phyloP scores from a whole-genome alignment of 148 eudicot species.

The Simmondsia chinensis region DNA sequence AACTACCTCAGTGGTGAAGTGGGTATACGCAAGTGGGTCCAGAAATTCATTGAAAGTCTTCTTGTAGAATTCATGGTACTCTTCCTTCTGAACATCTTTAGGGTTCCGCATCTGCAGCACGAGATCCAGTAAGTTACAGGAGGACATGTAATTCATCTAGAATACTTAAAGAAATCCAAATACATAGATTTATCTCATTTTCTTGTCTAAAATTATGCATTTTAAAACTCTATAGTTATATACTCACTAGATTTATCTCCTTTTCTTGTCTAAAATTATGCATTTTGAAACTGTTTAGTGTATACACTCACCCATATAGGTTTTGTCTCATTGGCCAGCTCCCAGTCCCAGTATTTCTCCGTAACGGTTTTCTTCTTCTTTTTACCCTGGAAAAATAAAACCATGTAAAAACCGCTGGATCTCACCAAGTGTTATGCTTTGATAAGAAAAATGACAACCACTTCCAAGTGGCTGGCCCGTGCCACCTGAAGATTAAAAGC shows the following conservation, averaged over 20 bases:
- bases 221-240: no score
- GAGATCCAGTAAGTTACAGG: neutral
- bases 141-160: neutral
- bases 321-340: slow-evolving; percentile 85
- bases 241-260: no score
- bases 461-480: no score
- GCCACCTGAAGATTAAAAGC: no score
- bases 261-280: no score
- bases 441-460: no score
- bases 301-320: slow-evolving; percentile 82
- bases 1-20: slow-evolving; percentile 90
- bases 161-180: neutral
- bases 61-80: slow-evolving; percentile 88
- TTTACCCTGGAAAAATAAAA: slow-evolving; percentile 43
- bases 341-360: slow-evolving; percentile 99
- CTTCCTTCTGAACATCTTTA: slow-evolving; percentile 82
- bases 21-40: slow-evolving; percentile 82
- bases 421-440: no score
- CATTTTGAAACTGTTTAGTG: no score
- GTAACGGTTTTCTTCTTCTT: slow-evolving; percentile 78
- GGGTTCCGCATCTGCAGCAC: slow-evolving; percentile 77
- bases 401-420: neutral
- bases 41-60: slow-evolving; percentile 89
- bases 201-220: no score
- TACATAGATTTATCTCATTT: neutral